A percentile compares a stretch with the other conserved stretches of the same genome.
Conservation (phyloP, 192 early-diverging fungal genomes). For the Umbelopsis isabellina region DNA sequence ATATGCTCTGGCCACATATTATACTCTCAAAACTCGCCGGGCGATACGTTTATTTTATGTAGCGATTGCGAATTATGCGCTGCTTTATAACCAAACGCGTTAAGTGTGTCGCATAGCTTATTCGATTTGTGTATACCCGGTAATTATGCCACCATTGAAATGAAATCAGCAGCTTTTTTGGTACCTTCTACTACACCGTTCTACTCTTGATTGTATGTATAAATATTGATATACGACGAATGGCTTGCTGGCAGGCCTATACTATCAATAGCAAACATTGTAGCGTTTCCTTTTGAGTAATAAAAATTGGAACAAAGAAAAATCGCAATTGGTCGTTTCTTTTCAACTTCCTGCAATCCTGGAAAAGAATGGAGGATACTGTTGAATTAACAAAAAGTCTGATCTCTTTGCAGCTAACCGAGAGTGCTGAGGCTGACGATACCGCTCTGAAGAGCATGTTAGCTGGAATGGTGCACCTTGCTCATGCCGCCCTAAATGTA, state of each 20-base stretch:
- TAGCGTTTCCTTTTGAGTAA: too few species aligned
- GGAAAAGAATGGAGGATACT: conserved; percentile 1
- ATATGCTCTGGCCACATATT: neutral
- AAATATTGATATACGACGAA: too few species aligned
- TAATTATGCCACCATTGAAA: too few species aligned
- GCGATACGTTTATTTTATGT: conserved; percentile 3
- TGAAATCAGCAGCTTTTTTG: too few species aligned
- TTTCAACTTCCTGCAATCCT: neutral
- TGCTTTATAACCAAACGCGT: neutral
- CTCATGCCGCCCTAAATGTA: neutral
- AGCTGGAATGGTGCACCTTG: conserved; percentile 3
- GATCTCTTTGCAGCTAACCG: neutral
- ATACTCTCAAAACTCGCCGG: conserved; percentile 5
- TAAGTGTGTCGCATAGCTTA: too few species aligned
- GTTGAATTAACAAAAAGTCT: neutral
- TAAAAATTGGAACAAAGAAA: too few species aligned
- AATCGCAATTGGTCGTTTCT: neutral
- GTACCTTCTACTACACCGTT: too few species aligned
- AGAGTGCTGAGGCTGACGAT: neutral
- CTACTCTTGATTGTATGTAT: too few species aligned
- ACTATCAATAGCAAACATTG: too few species aligned
- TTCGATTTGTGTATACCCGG: neutral
- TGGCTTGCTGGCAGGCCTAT: too few species aligned
- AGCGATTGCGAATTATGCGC: conserved; percentile 6
- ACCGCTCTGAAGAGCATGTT: neutral